Base-by-base conservation (phyloP, 108 stramenopile species). In the Skeletonema menzelii region DNA sequence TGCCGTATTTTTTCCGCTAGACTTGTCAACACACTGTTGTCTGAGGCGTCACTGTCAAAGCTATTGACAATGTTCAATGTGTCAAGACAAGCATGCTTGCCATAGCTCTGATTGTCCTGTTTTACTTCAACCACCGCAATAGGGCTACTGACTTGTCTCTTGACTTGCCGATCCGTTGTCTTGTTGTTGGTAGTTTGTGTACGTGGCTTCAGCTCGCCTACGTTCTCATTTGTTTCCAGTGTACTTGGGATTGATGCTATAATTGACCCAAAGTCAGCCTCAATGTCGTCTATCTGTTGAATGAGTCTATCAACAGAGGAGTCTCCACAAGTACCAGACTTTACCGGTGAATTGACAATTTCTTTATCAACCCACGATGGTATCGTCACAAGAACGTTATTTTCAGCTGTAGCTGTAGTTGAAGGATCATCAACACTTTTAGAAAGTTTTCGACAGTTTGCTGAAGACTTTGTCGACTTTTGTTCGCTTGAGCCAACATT, bases 291-390 rank as follows among this genome's bases (percentile, higher is more conserved):
- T 17, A 82, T 82, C 32, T 66, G 69, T 57, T 60, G 58, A 24
- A 82, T 46, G n/a, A 82, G 65, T 37, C 57, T 27, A 44, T 75
- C 73, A 69, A 82, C 56, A 12, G 80, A 82, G 2, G 72, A 66
- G 13, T 80, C 79, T 44, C 69, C 80, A 57, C 19, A 71, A 6
- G 74, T 67, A 7, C 49, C 65, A 8, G 49, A 37, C 55, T 75
- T 40, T 3, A 82, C 46, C 58, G 80, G 57, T 38, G 59, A 17
- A 12, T 67, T 60, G 44, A 42, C 40, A n/a, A 75, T 75, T 63
- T 82, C 80, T 35, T 82, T 59, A 35, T 70, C 66, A 5, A 70
- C 80, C 80, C 69, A 75, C 24, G 80, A 70, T 62, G 69, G 80
- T 53, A 53, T 24, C 49, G 49, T 24, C 19, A 53, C 8, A 15